These are phyloP conservation scores for Zymoseptoria crescenta DNA, from an alignment of 2,329 filamentous ascomycete species.

Conservation along the genomic window DNA sequence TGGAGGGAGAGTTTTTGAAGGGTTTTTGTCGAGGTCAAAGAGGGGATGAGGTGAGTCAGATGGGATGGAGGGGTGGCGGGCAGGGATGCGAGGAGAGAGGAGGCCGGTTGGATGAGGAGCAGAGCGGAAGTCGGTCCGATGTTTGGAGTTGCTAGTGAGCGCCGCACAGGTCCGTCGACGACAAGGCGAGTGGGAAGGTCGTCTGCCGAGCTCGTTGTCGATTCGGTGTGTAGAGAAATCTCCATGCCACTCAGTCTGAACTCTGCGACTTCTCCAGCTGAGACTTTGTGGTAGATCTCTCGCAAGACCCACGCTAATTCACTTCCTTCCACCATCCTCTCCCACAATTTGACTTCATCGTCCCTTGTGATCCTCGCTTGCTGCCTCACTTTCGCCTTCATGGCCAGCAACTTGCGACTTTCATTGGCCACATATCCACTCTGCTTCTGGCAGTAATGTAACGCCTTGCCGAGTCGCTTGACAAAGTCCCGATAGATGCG, in stretches of 20 bases:
- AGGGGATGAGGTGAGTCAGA: conserved; percentile 64
- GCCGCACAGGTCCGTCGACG: conserved; percentile 52
- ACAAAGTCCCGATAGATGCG: conserved; percentile 85
- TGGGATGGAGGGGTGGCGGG: conserved; percentile 65
- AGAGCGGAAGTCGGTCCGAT: conserved; percentile 68
- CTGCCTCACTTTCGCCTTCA: conserved; percentile 77
- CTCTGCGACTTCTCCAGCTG: conserved; percentile 15
- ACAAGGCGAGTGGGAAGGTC: conserved; percentile 74
- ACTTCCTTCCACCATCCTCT: conserved; percentile 20
- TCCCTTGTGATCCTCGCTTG: conserved; percentile 30
- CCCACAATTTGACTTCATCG: conserved; percentile 11
- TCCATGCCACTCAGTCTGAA: conserved; percentile 61
- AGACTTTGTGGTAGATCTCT: conserved; percentile 21
- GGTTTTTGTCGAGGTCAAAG: conserved; percentile 53
- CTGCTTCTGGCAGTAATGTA: conserved; percentile 86
- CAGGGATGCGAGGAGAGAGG: conserved; percentile 64
- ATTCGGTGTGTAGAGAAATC: conserved; percentile 47
- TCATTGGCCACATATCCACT: conserved; percentile 89
- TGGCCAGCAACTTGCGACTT: conserved; percentile 68
- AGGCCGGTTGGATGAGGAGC: conserved; percentile 74
- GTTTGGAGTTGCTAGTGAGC: background rate
- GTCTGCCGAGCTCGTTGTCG: background rate
- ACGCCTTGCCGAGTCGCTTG: conserved; percentile 83
- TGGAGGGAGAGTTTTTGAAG: conserved; percentile 65
- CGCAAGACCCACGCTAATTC: conserved; percentile 28